Evolutionary conservation across 345 rosid species (phyloP), one percentile per base, ranked within the genome.

Genomic region (Aquilaria malaccensis): DNA sequence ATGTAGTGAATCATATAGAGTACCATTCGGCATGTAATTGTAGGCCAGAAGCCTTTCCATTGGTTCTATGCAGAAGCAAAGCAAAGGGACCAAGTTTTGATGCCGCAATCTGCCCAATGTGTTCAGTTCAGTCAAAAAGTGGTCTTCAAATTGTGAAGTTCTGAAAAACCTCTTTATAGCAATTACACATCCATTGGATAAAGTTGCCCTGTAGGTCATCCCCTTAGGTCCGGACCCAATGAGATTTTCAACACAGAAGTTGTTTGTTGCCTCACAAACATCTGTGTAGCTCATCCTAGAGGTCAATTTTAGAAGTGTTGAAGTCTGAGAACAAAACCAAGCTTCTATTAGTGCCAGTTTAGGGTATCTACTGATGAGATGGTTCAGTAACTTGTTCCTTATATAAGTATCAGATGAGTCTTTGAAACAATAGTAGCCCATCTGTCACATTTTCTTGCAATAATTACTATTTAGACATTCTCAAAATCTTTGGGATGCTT

Each of bases 11-110:
- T 68, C 46, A 7, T 43, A 51, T 4, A 68, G 77, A n/a, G 30
- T 55, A 15, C 77, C 77, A 29, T 69, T 73, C 9, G 70, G 41
- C 51, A 65, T 37, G 33, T 69, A 68, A 14, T 69, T 57, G 32
- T 73, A 73, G 10, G 61, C 77, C 32, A 73, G 50, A 29, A 68
- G 63, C 73, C 62, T 73, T 56, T 49, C 45, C 0, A 37, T 56
- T 2, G 52, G 15, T 31, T 51, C 56, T 22, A 22, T 22, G 22
- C 22, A 22, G 22, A 22, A 22, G 22, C 22, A 22, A 22, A 22
- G 22, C 22, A 74, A 33, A 12, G 74, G 68, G 11, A 66, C 67
- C 29, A 55, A 14, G 58, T 63, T 62, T 11, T 1, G 41, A 11
- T 62, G 67, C 3, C n/a, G 41, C 0, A 30, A 50, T 13, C 30